Percentiles rank a stretch among this genome's conserved stretches.
Conservation (phyloP, 2,329 filamentous ascomycete species). For the Monilinia polystroma region DNA sequence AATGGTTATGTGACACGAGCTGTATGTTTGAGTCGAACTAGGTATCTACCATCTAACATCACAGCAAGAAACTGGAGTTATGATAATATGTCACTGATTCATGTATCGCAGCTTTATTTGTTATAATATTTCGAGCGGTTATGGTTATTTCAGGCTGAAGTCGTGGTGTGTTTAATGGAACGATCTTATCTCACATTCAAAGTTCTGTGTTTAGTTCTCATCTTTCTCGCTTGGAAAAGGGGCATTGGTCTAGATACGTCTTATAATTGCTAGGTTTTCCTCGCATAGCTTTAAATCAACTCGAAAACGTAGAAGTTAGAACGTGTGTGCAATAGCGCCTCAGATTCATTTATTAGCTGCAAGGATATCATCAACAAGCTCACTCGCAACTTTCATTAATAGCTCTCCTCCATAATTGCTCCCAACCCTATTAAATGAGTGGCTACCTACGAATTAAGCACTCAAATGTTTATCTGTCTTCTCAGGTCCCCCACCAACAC, state of each 20-base stretch:
- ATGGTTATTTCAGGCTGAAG: not conserved
- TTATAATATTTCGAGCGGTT: not conserved
- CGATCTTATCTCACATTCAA: too few species aligned
- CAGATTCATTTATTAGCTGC: not conserved
- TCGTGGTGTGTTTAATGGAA: not conserved
- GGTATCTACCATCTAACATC: too few species aligned
- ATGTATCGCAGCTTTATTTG: not conserved
- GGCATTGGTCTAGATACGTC: not conserved
- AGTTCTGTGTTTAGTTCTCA: too few species aligned
- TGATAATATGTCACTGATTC: not conserved
- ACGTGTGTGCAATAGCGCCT: not conserved
- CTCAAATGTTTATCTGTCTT: constrained; percentile 77
- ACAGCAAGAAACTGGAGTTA: too few species aligned
- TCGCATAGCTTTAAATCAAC: not conserved
- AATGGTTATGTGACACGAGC: too few species aligned
- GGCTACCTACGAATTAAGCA: constrained; percentile 33
- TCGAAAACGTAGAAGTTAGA: not conserved
- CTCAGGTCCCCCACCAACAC: constrained; percentile 84
- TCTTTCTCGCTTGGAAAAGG: not conserved
- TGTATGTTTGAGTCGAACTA: too few species aligned
- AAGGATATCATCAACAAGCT: constrained; percentile 12
- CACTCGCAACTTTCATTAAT: not conserved
- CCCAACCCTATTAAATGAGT: not conserved
- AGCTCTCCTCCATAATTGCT: not conserved
- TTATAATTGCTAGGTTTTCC: not conserved